Evolutionary conservation across 2,329 filamentous ascomycete species (phyloP), one percentile per base, ranked within the genome.

Genomic region (Chrysoporthe deuterocubensis): DNA sequence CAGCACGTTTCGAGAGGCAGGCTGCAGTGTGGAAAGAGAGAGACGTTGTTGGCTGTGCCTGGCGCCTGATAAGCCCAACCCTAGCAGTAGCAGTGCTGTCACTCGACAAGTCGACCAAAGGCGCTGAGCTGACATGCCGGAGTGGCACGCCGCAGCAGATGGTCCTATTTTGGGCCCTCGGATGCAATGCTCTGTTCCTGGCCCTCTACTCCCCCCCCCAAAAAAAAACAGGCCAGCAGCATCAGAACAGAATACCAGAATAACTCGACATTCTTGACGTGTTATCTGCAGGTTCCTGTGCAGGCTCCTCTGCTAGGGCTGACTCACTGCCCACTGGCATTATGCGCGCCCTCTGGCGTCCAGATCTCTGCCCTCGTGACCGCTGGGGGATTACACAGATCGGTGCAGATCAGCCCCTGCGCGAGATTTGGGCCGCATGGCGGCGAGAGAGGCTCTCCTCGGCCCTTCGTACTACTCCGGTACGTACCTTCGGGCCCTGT

Each of bases 111-210:
- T n/a, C n/a, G 26, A 62, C 40, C 43, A 43, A 62, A 37, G 18
- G 32, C 3, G 32, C 18, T 37, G 50, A 34, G 50, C 50, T 54
- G 50, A 54, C 21, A 54, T 54, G 50, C 26, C 50, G 50, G 50
- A 32, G 50, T 26, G 21, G 32, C 21, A 32, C 48, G 13, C n/a
- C 50, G 32, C 32, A 32, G 50, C 21, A 54, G 26, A 14, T 16
- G 21, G 50, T 54, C 60, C 60, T 62, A 50, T 48, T 62, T 62
- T 50, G 60, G 43, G 60, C 50, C 43, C 6, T 21, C 42, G 58
- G 40, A 14, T 34, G 34, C 34, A 34, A 9, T 13, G 14, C 11
- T 56, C 2, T n/a, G 54, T 57, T 40, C 54, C 54, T 57, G 54
- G 54, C 54, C 54, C 54, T 32, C 54, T 26, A 2, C 26, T 26